phyloP scores from a whole-genome alignment of 1,284 basidiomycete genomes.

The Cryptococcus sp. region DNA sequence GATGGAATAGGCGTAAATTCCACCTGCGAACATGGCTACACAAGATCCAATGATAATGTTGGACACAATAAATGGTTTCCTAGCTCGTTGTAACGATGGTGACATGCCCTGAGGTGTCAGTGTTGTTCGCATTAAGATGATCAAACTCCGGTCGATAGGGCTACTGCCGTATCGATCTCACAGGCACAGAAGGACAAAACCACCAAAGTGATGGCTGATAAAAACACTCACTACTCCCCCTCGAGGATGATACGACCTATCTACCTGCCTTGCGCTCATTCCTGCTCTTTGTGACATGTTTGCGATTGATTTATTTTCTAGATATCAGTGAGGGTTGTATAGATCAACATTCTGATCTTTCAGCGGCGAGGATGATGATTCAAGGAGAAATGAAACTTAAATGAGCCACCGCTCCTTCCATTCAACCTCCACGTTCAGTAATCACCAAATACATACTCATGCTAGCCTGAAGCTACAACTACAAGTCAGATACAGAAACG shows the following conservation, averaged over 20 bases:
- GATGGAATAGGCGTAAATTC: slow-evolving; percentile 89
- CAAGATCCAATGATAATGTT: slow-evolving; percentile 74
- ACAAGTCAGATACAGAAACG: too few species aligned
- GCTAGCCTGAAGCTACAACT: too few species aligned
- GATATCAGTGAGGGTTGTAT: too few species aligned
- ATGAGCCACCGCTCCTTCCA: too few species aligned
- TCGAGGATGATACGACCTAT: neutral
- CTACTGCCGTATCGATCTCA: neutral
- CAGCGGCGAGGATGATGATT: too few species aligned
- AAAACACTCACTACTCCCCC: neutral
- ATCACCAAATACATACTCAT: too few species aligned
- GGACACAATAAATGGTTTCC: slow-evolving; percentile 70
- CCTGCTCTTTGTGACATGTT: neutral
- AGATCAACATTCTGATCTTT: too few species aligned
- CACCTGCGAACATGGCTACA: slow-evolving; percentile 71
- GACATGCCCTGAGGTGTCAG: slow-evolving; percentile 63
- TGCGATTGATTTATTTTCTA: neutral
- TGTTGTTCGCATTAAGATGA: neutral
- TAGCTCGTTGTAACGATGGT: slow-evolving; percentile 76
- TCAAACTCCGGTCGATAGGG: neutral
- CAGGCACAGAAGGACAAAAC: too few species aligned
- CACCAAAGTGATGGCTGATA: too few species aligned
- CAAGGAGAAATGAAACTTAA: too few species aligned
- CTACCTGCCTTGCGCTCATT: neutral
- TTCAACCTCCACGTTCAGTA: too few species aligned